Evolutionary conservation across 768 basidiomycete species (phyloP).

Genomic region (Mrakia hoshinonis): DNA sequence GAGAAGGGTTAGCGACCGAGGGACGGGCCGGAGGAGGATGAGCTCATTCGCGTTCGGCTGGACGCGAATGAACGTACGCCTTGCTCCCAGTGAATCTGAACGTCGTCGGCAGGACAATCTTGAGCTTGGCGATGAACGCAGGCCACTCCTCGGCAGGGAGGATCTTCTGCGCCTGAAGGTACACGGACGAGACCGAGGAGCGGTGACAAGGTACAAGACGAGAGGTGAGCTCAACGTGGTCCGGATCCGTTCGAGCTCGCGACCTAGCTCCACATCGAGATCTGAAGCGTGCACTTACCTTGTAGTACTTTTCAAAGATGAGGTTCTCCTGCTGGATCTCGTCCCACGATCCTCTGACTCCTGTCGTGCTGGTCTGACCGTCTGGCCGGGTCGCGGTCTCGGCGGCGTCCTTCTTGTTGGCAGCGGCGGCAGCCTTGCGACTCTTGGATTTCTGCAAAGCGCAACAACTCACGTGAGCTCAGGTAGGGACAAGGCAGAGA

Average conservation of each 20-base stretch:
- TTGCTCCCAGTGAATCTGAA: conserved; percentile 85
- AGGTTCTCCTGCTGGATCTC: conserved; percentile 37
- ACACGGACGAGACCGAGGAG: not conserved
- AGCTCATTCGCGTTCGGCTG: not conserved
- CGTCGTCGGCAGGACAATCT: conserved; percentile 75
- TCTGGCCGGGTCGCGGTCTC: not conserved
- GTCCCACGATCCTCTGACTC: not conserved
- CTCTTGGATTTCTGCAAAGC: not conserved
- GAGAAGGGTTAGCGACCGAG: too few species aligned
- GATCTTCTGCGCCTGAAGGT: conserved; percentile 56
- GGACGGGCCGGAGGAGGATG: conserved; percentile 49
- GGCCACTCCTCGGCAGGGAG: conserved; percentile 70
- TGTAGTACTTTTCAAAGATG: conserved; percentile 46
- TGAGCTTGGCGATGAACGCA: conserved; percentile 55
- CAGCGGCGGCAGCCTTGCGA: not conserved
- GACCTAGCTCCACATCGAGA: not conserved
- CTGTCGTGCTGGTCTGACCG: not conserved
- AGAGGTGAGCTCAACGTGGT: not conserved
- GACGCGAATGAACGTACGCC: conserved; percentile 48
- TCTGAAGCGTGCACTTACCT: conserved; percentile 33
- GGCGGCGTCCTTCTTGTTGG: not conserved
- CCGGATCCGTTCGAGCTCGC: not conserved
- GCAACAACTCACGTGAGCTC: not conserved
- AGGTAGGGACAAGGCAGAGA: not conserved
- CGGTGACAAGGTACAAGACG: not conserved